Conservation (phyloP, 306 rosid genomes). For the Vigna mungo region DNA sequence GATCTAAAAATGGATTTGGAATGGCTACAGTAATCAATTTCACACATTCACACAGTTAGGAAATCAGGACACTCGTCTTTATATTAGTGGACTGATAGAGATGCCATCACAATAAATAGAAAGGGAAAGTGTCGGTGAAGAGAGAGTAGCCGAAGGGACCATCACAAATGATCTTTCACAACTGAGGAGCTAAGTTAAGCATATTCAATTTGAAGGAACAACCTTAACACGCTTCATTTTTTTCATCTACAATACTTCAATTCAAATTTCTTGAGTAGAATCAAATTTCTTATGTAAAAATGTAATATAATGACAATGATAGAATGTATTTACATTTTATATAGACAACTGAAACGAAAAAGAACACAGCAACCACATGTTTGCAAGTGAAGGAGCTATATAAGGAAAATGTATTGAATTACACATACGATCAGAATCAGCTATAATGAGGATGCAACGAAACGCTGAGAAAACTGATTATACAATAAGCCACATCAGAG, state of each 20-base stretch:
- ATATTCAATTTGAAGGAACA: background rate
- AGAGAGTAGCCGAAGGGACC: background rate
- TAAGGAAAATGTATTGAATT: slow-evolving; percentile 9
- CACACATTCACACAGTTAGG: background rate
- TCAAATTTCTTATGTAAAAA: background rate
- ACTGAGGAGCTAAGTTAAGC: too few species aligned
- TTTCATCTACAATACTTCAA: background rate
- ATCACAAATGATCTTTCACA: background rate
- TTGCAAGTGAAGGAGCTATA: slow-evolving; percentile 6
- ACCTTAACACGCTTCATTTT: background rate
- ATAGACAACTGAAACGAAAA: background rate
- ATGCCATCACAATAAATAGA: background rate
- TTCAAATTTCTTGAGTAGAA: background rate
- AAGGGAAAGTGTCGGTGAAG: background rate
- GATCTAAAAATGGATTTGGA: background rate
- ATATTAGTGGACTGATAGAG: background rate
- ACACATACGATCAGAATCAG: slow-evolving; percentile 39
- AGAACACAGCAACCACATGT: background rate
- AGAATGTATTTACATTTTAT: background rate
- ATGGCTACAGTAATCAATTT: background rate
- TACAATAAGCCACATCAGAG: slow-evolving; percentile 52
- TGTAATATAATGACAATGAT: background rate
- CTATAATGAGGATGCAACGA: slow-evolving; percentile 49
- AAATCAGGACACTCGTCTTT: background rate
- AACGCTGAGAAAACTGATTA: slow-evolving; percentile 45